These are phyloP conservation scores for Aureobasidium melanogenum DNA, from an alignment of 2,329 filamentous ascomycete genomes.

Conservation along the genomic window DNA sequence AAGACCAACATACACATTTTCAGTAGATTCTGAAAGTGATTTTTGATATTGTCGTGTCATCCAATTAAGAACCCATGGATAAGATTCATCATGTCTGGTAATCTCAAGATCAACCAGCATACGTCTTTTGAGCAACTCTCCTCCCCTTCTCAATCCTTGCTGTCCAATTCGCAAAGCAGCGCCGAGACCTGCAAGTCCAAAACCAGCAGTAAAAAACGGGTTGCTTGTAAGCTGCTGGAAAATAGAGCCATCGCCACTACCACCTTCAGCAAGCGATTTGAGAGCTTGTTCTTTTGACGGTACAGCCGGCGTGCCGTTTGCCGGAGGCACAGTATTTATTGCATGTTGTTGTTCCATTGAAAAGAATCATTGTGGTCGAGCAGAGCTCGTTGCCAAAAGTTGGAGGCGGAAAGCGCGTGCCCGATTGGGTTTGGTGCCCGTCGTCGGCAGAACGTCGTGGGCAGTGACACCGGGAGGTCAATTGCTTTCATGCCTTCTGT, in stretches of 20 bases:
- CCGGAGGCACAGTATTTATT: conserved; percentile 16
- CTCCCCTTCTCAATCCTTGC: conserved; percentile 62
- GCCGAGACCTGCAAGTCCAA: conserved; percentile 84
- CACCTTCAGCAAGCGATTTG: conserved; percentile 27
- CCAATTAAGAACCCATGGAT: conserved; percentile 91
- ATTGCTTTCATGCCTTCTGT: background rate
- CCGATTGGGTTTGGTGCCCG: background rate
- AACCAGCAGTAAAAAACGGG: conserved; percentile 53
- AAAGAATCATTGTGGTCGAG: background rate
- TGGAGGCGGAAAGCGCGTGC: background rate
- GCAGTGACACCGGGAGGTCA: background rate
- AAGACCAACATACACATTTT: conserved; percentile 29
- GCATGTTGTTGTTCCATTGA: conserved; percentile 31
- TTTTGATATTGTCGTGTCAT: conserved; percentile 54
- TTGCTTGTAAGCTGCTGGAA: conserved; percentile 40
- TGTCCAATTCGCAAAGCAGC: conserved; percentile 74
- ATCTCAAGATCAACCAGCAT: conserved; percentile 95
- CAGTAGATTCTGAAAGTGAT: conserved; percentile 40
- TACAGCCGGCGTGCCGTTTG: conserved; percentile 11
- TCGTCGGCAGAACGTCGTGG: background rate
- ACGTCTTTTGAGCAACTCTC: conserved; percentile 68
- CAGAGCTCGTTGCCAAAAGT: background rate
- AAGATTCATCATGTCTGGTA: conserved; percentile 85
- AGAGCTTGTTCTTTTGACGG: conserved; percentile 25
- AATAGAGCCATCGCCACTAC: conserved; percentile 30